phyloP scores from a whole-genome alignment of 352 stramenopile species.

The Globisporangium carolinianum region DNA sequence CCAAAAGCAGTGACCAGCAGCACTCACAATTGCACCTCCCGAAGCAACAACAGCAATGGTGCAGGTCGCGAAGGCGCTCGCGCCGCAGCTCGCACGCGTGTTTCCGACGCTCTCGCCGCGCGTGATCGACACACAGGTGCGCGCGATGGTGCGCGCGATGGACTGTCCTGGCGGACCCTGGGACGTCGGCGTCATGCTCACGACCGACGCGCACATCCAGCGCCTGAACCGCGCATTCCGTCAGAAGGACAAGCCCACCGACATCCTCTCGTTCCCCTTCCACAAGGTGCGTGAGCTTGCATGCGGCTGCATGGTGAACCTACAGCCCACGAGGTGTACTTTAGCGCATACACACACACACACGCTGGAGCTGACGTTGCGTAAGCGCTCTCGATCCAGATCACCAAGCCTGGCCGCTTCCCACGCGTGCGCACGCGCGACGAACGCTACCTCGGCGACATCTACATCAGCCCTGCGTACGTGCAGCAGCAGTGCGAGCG shows the following conservation, averaged over 20 bases:
- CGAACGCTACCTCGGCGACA: constrained; percentile 74
- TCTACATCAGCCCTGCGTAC: constrained; percentile 79
- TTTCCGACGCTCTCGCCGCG: constrained; percentile 26
- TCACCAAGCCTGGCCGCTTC: constrained; percentile 51
- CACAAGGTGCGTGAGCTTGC: constrained; percentile 33
- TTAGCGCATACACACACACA: not conserved
- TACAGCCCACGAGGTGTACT: not conserved
- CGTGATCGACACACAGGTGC: constrained; percentile 52
- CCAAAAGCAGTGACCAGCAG: too few species aligned
- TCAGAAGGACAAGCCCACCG: constrained; percentile 73
- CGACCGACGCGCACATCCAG: constrained; percentile 67
- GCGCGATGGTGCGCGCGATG: constrained; percentile 63
- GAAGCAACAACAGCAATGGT: constrained; percentile 24
- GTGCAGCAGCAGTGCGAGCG: constrained; percentile 69
- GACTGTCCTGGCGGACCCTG: constrained; percentile 53
- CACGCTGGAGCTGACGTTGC: too few species aligned
- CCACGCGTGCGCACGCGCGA: constrained; percentile 37
- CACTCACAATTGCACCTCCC: too few species aligned
- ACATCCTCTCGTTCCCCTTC: constrained; percentile 79
- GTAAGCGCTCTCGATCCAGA: constrained; percentile 15
- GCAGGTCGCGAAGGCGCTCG: constrained; percentile 49
- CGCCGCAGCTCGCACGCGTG: constrained; percentile 24
- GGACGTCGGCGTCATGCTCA: constrained; percentile 78
- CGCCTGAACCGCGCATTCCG: constrained; percentile 64
- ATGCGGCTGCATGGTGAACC: not conserved